Evolutionary conservation across 768 basidiomycete species (phyloP), one percentile per base, ranked within the genome.

Genomic region (Rubroboletus satanas): DNA sequence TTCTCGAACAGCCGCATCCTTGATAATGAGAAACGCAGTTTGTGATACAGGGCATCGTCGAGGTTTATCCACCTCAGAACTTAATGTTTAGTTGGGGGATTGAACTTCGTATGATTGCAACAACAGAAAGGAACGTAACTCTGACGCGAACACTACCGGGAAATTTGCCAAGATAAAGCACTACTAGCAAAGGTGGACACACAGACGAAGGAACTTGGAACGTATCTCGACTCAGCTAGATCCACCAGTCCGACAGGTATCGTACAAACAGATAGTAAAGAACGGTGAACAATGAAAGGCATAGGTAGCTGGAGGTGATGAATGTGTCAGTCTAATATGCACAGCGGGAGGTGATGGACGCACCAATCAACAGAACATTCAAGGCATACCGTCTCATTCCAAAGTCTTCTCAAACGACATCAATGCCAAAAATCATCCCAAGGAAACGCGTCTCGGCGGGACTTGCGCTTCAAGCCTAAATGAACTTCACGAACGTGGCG

Each of bases 401-500:
- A 35, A 14, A 11, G 32, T n/a, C 23, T 4, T 7, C 32, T 39
- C 36, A 9, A 26, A 49, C 4, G 7, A 14, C 18, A 29, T 17
- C 17, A 9, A n/a, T 3, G 26, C 8, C 26, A 17, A 38, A 7
- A 29, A 0, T 12, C n/a, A 5, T n/a, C 31, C 5, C 37, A 29
- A 37, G 35, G 21, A 41, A 11, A 21, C 26, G 12, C 17, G 7
- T 7, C 3, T 8, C 14, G 23, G 32, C 7, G 23, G n/a, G 43
- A 18, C 23, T 10, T 49, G 51, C 63, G 63, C 28, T 45, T 61
- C 45, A 41, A 47, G 10, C 56, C 41, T 8, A 64, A 10, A 3
- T 65, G 64, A 0, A 61, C 59, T 10, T 65, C 64, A 0, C 62
- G 55, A 3, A n/a, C 10, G 11, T 67, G 65, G 0, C 65, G 48